Conservation (phyloP, 176 grass and related monocot genomes). For the Aegilops longissima region DNA sequence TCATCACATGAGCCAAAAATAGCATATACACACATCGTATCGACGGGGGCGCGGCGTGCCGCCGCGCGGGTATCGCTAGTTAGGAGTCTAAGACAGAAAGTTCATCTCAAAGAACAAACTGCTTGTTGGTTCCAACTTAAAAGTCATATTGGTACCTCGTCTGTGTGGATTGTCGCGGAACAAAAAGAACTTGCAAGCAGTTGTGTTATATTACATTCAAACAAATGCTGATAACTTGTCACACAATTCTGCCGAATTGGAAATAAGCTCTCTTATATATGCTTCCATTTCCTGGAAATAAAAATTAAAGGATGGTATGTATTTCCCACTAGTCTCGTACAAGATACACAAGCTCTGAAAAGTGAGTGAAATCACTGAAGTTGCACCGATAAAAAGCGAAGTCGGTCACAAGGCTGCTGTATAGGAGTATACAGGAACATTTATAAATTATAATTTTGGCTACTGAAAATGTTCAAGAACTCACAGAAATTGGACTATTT, state of each 20-base stretch:
- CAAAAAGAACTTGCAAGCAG: conserved; percentile 96
- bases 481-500: no score
- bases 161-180: conserved; percentile 88
- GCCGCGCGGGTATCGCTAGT: not conserved
- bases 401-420: no score
- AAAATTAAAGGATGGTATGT: not conserved
- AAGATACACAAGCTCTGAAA: no score
- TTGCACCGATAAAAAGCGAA: no score
- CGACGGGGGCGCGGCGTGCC: no score
- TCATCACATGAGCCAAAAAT: no score
- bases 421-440: no score
- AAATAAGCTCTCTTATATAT: conserved; percentile 93
- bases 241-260: conserved; percentile 78
- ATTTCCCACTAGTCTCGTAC: no score
- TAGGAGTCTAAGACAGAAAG: not conserved
- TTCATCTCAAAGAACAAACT: not conserved
- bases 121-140: not conserved
- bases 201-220: conserved; percentile 92
- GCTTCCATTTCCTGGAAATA: conserved; percentile 86
- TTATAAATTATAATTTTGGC: no score
- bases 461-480: no score
- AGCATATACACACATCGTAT: no score
- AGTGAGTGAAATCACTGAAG: no score
- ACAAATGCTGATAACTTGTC: conserved; percentile 79
- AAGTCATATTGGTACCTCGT: conserved; percentile 48